Percentiles rank a stretch among this genome's conserved stretches.
These are phyloP conservation scores for Blastomyces gilchristii DNA, from an alignment of 2,329 filamentous ascomycete genomes.

Conservation along the genomic window DNA sequence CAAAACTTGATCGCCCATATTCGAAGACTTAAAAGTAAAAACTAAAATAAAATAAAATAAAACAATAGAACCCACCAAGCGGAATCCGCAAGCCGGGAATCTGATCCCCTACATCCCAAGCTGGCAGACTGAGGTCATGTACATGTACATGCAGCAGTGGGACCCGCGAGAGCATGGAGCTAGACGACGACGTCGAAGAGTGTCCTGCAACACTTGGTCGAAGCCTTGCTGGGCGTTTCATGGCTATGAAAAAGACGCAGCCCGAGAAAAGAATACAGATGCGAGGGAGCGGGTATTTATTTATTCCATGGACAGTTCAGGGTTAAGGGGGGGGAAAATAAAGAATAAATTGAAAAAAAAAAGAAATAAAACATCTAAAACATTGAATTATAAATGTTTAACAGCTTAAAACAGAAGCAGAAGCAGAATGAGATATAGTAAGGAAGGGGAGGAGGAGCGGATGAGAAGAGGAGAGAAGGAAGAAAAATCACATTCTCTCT, in stretches of 20 bases:
- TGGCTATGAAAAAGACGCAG: not conserved
- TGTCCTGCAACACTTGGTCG: constrained; percentile 1
- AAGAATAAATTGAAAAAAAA: not conserved
- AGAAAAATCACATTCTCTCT: too few relatives aligned
- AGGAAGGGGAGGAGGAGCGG: too few relatives aligned
- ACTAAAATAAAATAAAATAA: not conserved
- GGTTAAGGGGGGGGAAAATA: too few relatives aligned
- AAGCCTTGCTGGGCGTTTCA: constrained; percentile 12
- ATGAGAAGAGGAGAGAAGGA: too few relatives aligned
- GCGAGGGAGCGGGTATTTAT: not conserved
- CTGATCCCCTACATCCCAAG: constrained; percentile 21
- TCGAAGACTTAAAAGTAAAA: not conserved
- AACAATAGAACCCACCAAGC: constrained; percentile 19
- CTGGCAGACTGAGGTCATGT: constrained; percentile 8
- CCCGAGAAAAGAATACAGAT: not conserved
- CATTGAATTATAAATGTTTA: too few relatives aligned
- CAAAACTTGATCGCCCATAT: not conserved
- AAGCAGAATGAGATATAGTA: too few relatives aligned
- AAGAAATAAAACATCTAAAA: not conserved
- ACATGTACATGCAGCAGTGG: constrained; percentile 7
- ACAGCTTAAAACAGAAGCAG: too few relatives aligned
- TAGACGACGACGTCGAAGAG: constrained; percentile 7
- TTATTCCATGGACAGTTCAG: not conserved
- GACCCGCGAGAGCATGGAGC: constrained; percentile 14
- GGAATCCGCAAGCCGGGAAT: constrained; percentile 26